These are phyloP conservation scores for Saraca asoca DNA, from an alignment of 331 rosid genomes.

Conservation along the genomic window DNA sequence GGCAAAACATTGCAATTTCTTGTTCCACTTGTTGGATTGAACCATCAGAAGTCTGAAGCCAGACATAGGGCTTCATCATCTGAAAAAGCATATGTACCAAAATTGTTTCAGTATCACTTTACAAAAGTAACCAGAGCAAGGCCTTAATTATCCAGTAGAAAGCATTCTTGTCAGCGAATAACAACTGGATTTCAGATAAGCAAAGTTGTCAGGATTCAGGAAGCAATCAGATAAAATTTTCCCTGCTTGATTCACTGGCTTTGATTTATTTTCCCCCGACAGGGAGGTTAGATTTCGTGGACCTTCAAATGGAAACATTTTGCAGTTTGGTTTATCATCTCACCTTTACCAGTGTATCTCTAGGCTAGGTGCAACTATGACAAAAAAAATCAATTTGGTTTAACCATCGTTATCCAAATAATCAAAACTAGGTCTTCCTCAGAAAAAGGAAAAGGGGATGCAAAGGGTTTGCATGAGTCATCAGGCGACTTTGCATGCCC, in stretches of 20 bases:
- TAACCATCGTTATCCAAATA: not conserved
- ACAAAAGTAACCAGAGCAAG: constrained; percentile 23
- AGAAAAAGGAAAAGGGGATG: constrained; percentile 14
- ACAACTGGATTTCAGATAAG: constrained; percentile 11
- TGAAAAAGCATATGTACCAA: constrained; percentile 31
- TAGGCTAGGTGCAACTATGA: not conserved
- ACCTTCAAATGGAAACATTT: not conserved
- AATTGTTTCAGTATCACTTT: constrained; percentile 29
- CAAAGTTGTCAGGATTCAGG: constrained; percentile 11
- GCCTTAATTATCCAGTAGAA: constrained; percentile 1
- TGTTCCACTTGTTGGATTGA: constrained; percentile 98
- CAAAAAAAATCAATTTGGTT: not conserved
- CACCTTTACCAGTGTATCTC: not conserved
- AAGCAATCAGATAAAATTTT: not conserved
- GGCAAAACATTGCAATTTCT: constrained; percentile 95
- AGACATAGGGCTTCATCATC: constrained; percentile 87
- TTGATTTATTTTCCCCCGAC: not conserved
- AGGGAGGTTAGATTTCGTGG: not conserved
- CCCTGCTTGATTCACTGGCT: not conserved
- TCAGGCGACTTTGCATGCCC: constrained; percentile 10
- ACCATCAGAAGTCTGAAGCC: constrained; percentile 95
- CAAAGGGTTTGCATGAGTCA: constrained; percentile 17
- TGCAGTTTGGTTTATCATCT: not conserved
- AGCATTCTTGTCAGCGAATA: constrained; percentile 15
- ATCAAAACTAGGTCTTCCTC: constrained; percentile 1